Base-by-base conservation (phyloP, 495 filamentous ascomycete genomes). In the Penicillium bialowiezense region DNA sequence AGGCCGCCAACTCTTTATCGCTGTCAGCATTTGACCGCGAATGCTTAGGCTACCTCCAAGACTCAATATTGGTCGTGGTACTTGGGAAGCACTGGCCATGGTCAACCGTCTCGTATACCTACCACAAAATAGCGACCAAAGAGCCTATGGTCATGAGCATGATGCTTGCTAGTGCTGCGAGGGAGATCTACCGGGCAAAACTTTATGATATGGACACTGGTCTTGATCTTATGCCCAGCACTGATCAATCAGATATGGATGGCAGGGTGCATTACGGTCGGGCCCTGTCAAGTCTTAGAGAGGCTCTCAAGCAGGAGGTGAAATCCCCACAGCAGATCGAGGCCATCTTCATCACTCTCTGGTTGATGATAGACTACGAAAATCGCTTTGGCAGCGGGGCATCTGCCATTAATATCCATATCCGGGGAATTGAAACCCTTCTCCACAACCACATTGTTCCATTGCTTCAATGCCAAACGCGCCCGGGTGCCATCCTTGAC, bases 281-380 rank as follows among this genome's bases (percentile, higher is more conserved):
- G 19, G 66, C 66, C 13, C 37, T 69, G 12, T 60, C 64, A 4
- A 56, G 54, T 17, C 59, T 69, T 0, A 62, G 62, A 9, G 56
- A 65, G 38, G 64, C 59, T 15, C 38, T 69, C 32, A 60, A 59
- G 39, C 52, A 56, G 7, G 64, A 62, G 10, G 64, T 62, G 3
- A 65, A 62, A 23, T 45, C 64, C 1, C 54, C 62, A 9, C 55
- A 57, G 15, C 51, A 63, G 14, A 50, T 65, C 4, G 66, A 69
- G 23, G 62, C 64, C 6, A 64, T 65, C 5, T 67, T 67, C 29
- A 63, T 69, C 35, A 69, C 66, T 0, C 29, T 69, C 10, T 69
- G 64, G 64, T 38, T 67, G 37, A 64, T 69, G 64, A 59, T 69
- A 13, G 66, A 67, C 41, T 69, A 69, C 18, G 66, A 69, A 37